Evolutionary conservation across 2,329 filamentous ascomycete genomes (phyloP).

Genomic region (Thelonectria blattea): DNA sequence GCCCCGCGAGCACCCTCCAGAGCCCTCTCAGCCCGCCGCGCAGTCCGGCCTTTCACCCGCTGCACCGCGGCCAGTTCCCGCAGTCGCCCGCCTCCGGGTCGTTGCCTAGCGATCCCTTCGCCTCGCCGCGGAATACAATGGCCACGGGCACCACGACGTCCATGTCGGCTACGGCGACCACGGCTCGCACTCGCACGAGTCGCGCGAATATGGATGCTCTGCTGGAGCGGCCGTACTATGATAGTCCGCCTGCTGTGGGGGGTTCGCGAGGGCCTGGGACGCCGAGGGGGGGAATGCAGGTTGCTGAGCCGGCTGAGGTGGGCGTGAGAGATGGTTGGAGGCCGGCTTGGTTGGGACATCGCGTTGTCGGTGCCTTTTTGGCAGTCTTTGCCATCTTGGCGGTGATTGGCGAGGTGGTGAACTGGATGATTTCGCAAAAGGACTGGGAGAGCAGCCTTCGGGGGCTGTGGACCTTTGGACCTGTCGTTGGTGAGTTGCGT

Average conservation of each 20-base stretch:
- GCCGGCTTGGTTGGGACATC: constrained; percentile 34
- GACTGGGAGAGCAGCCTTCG: constrained; percentile 24
- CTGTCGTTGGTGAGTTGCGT: constrained; percentile 35
- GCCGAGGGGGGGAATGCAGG: constrained; percentile 15
- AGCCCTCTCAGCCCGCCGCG: constrained; percentile 30
- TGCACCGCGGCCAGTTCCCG: constrained; percentile 29
- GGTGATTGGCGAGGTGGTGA: constrained; percentile 34
- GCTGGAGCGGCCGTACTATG: constrained; percentile 36
- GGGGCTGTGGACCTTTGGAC: constrained; percentile 39
- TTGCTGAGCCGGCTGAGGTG: constrained; percentile 28
- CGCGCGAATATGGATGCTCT: constrained; percentile 27
- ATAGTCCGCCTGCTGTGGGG: constrained; percentile 30
- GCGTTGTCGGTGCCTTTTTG: constrained; percentile 31
- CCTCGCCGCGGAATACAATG: constrained; percentile 17
- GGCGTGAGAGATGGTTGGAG: constrained; percentile 35
- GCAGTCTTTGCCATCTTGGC: constrained; percentile 29
- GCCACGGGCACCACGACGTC: constrained; percentile 11
- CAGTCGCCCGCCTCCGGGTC: constrained; percentile 13
- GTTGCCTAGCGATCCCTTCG: constrained; percentile 28
- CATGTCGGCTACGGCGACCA: background rate
- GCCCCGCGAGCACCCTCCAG: constrained; percentile 20
- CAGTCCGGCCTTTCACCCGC: constrained; percentile 27
- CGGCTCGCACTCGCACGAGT: constrained; percentile 12
- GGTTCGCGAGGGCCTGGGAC: constrained; percentile 22
- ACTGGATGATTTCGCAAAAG: constrained; percentile 31